Evolutionary conservation across 2,329 filamentous ascomycete species (phyloP).

Genomic region (Xylaria digitata): DNA sequence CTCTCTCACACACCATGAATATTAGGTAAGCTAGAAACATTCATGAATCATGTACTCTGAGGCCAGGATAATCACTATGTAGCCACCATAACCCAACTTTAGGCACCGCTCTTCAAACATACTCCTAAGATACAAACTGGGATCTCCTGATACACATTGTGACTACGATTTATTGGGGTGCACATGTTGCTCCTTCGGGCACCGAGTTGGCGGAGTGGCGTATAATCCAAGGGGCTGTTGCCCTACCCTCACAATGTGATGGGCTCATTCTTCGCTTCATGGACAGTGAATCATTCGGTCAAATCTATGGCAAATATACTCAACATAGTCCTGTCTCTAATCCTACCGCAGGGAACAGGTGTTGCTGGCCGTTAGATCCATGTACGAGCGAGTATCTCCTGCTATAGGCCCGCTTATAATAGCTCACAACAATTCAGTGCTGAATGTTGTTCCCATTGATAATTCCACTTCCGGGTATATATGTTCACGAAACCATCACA

Average conservation of each 20-base stretch:
- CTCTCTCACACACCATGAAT: neutral
- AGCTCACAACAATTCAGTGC: neutral
- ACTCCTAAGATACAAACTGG: neutral
- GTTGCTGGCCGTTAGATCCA: neutral
- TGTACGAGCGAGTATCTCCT: neutral
- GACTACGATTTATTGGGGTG: neutral
- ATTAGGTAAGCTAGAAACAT: neutral
- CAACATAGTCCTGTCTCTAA: neutral
- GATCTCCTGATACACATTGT: neutral
- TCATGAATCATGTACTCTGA: neutral
- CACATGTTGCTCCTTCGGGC: neutral
- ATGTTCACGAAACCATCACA: neutral
- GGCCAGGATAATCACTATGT: neutral
- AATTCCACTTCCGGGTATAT: neutral
- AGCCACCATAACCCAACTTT: neutral
- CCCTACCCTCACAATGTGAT: neutral
- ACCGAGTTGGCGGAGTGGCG: neutral
- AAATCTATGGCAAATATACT: neutral
- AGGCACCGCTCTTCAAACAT: conserved; percentile 3
- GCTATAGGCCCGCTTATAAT: neutral
- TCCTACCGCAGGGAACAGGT: neutral
- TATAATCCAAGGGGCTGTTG: neutral
- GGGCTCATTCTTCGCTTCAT: neutral
- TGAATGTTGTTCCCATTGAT: conserved; percentile 1
- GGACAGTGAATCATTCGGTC: neutral